Percentiles rank a stretch among this genome's conserved stretches.
Evolutionary conservation across 352 stramenopile genomes (phyloP).

Genomic region (Globisporangium acanthophoron): DNA sequence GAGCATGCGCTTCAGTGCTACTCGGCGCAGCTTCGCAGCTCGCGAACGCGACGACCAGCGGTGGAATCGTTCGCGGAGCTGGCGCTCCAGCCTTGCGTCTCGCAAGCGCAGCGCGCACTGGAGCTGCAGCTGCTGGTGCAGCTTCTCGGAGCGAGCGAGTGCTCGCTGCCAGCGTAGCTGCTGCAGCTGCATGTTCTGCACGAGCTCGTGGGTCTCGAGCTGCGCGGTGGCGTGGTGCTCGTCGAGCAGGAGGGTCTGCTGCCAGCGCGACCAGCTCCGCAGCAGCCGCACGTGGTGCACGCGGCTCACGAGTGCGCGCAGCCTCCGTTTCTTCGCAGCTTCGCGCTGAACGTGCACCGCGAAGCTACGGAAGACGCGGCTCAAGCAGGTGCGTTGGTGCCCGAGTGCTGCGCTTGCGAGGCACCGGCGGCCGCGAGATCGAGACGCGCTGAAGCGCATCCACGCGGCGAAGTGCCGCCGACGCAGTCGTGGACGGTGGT

Average conservation of each 20-base stretch:
- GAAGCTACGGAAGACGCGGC: conserved; percentile 10
- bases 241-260: background rate
- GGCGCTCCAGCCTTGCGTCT: background rate
- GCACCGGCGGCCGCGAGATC: background rate
- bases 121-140: background rate
- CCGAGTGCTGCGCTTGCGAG: background rate
- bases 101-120: conserved; percentile 10
- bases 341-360: conserved; percentile 4
- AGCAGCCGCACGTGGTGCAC: conserved; percentile 13
- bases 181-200: background rate
- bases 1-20: background rate
- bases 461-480: conserved; percentile 16
- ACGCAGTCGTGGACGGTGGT: conserved; percentile 4
- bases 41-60: background rate
- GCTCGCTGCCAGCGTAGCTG: conserved; percentile 2
- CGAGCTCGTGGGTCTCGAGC: background rate
- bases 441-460: conserved; percentile 8
- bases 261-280: conserved; percentile 19
- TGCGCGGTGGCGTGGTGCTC: background rate
- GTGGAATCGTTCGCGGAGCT: background rate
- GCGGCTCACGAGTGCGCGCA: conserved; percentile 15
- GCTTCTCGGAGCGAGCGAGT: conserved; percentile 7
- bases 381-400: background rate
- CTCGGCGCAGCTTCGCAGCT: background rate
- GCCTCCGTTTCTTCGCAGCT: conserved; percentile 13